These are phyloP conservation scores for Colletotrichum agaves DNA, from an alignment of 2,329 filamentous ascomycete species.

Conservation along the genomic window DNA sequence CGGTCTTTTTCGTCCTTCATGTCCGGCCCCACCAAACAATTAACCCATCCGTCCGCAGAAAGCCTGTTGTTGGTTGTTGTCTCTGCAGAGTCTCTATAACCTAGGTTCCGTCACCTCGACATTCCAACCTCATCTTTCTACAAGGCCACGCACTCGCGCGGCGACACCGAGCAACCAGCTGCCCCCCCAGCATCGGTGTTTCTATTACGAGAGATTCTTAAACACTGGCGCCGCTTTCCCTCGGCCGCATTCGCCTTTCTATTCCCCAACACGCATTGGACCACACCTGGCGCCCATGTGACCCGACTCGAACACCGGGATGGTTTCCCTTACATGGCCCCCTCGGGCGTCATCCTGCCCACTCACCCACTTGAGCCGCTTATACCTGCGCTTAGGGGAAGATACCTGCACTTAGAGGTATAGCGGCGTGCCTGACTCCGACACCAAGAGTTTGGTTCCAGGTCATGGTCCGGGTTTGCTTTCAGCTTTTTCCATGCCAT, in stretches of 20 bases:
- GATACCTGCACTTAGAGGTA: slow-evolving; percentile 36
- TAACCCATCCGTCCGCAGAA: not conserved
- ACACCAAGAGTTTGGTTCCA: slow-evolving; percentile 36
- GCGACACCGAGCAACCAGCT: not conserved
- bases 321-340: slow-evolving; percentile 40
- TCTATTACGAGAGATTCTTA: slow-evolving; percentile 29
- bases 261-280: not conserved
- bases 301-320: slow-evolving; percentile 39
- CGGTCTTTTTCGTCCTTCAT: slow-evolving; percentile 2
- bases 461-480: slow-evolving; percentile 28
- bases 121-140: slow-evolving; percentile 7
- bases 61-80: slow-evolving; percentile 1
- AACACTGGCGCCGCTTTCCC: slow-evolving; percentile 39
- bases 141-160: not conserved
- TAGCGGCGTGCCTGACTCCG: slow-evolving; percentile 33
- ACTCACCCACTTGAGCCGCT: slow-evolving; percentile 39
- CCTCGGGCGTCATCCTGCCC: slow-evolving; percentile 39
- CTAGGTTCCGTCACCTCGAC: not conserved
- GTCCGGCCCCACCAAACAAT: slow-evolving; percentile 12
- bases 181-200: not conserved
- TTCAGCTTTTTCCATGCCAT: slow-evolving; percentile 6
- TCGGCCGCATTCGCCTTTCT: slow-evolving; percentile 38
- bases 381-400: slow-evolving; percentile 42
- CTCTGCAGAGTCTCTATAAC: not conserved
- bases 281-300: slow-evolving; percentile 38